These are phyloP conservation scores for Populus hybrid DNA, from an alignment of 441 rosid genomes.

Conservation along the genomic window DNA sequence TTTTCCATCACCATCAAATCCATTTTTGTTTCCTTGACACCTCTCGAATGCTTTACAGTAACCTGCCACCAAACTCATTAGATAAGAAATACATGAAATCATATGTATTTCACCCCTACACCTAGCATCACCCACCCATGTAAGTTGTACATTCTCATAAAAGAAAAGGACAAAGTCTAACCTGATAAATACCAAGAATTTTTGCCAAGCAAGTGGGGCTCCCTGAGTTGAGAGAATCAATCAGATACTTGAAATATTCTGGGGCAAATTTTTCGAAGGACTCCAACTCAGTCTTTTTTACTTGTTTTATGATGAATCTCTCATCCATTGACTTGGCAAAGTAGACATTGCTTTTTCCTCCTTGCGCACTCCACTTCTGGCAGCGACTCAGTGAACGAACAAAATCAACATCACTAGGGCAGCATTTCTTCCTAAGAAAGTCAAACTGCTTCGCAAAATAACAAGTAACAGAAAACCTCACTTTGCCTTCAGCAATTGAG, in stretches of 20 bases:
- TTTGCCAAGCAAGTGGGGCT: slow-evolving; percentile 97
- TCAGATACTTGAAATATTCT: slow-evolving; percentile 73
- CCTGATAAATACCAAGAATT: slow-evolving; percentile 97
- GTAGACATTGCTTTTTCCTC: slow-evolving; percentile 94
- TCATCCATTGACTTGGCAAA: slow-evolving; percentile 90
- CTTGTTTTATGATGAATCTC: slow-evolving; percentile 91
- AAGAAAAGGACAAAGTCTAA: slow-evolving; percentile 22
- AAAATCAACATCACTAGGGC: slow-evolving; percentile 73
- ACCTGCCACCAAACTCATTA: slow-evolving; percentile 46
- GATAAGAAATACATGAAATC: slow-evolving; percentile 13
- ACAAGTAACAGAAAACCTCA: slow-evolving; percentile 78
- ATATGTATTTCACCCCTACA: neutral
- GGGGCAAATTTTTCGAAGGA: slow-evolving; percentile 86
- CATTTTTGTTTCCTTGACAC: slow-evolving; percentile 88
- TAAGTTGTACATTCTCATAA: neutral
- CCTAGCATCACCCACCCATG: neutral
- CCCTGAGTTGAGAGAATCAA: slow-evolving; percentile 57
- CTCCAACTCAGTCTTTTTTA: slow-evolving; percentile 75
- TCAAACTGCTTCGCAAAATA: slow-evolving; percentile 88
- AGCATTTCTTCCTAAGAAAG: slow-evolving; percentile 70
- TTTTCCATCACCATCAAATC: slow-evolving; percentile 97
- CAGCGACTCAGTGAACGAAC: slow-evolving; percentile 85
- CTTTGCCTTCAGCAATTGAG: slow-evolving; percentile 56
- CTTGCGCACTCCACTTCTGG: slow-evolving; percentile 87
- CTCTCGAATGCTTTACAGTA: slow-evolving; percentile 62